Evolutionary conservation across 2,329 filamentous ascomycete species (phyloP).

Genomic region (Paradendryphiella salina): DNA sequence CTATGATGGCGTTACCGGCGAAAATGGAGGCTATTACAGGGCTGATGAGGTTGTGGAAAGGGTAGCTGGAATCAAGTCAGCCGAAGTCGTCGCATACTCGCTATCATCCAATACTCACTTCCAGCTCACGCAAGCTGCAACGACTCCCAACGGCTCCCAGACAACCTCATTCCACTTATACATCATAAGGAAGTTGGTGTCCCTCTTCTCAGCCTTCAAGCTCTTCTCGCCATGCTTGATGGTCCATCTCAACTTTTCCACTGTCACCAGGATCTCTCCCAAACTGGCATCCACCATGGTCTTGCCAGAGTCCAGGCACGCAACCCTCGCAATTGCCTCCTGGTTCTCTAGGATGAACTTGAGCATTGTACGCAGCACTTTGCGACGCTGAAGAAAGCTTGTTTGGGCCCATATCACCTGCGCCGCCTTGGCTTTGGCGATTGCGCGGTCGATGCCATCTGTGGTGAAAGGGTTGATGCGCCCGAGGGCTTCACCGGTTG

Average conservation of each 20-base stretch:
- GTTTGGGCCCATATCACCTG: slow-evolving; percentile 79
- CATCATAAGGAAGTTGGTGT: slow-evolving; percentile 89
- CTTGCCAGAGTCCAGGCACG: slow-evolving; percentile 92
- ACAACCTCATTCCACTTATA: slow-evolving; percentile 91
- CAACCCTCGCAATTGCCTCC: slow-evolving; percentile 79
- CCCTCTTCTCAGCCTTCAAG: slow-evolving; percentile 69
- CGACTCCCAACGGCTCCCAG: slow-evolving; percentile 91
- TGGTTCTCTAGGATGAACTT: slow-evolving; percentile 87
- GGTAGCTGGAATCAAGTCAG: slow-evolving; percentile 44
- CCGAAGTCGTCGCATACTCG: background rate
- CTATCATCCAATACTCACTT: slow-evolving; percentile 64
- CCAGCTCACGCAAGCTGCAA: slow-evolving; percentile 92
- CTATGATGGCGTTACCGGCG: slow-evolving; percentile 84
- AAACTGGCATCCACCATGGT: slow-evolving; percentile 92
- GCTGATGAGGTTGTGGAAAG: slow-evolving; percentile 90
- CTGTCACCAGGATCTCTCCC: slow-evolving; percentile 91
- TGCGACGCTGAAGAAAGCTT: slow-evolving; percentile 73
- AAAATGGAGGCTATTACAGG: slow-evolving; percentile 91
- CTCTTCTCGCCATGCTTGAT: slow-evolving; percentile 86
- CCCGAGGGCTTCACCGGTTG: slow-evolving; percentile 82
- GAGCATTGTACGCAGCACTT: slow-evolving; percentile 78
- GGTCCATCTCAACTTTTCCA: slow-evolving; percentile 93
- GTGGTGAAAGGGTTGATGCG: slow-evolving; percentile 75
- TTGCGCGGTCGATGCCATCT: slow-evolving; percentile 75
- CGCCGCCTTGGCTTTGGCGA: slow-evolving; percentile 72